A percentile compares a stretch with the other conserved stretches of the same genome.
Conservation (phyloP, 306 rosid genomes). For the Quercus robur region DNA sequence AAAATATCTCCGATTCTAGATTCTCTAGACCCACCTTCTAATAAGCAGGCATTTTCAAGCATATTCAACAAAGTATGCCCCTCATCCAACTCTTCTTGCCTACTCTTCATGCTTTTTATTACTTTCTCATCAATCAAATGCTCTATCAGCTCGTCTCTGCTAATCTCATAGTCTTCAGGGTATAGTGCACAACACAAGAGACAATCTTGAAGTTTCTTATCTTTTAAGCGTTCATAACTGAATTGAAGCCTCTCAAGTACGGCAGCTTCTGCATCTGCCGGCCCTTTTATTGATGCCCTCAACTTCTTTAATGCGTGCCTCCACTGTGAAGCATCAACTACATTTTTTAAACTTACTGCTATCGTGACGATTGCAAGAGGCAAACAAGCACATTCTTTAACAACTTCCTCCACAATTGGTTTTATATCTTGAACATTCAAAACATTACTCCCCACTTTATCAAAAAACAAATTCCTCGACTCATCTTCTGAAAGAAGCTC, state of each 20-base stretch:
- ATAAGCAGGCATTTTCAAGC: neutral
- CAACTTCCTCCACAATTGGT: neutral
- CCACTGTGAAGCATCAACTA: neutral
- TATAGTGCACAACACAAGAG: slow-evolving; percentile 25
- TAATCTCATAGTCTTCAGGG: slow-evolving; percentile 23
- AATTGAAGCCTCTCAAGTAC: slow-evolving; percentile 13
- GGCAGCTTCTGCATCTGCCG: slow-evolving; percentile 11
- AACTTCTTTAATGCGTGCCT: slow-evolving; percentile 5
- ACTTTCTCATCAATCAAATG: slow-evolving; percentile 22
- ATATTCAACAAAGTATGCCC: slow-evolving; percentile 20
- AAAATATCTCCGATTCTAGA: accelerated
- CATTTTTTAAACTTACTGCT: slow-evolving; percentile 12
- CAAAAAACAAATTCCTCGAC: slow-evolving; percentile 11
- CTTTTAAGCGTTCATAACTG: slow-evolving; percentile 19
- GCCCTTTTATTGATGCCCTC: neutral
- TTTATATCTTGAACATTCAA: neutral
- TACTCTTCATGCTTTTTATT: slow-evolving; percentile 15
- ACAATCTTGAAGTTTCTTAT: neutral
- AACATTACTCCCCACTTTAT: neutral
- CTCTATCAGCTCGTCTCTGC: slow-evolving; percentile 21
- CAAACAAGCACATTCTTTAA: neutral
- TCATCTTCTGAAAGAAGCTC: neutral
- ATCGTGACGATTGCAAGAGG: slow-evolving; percentile 17
- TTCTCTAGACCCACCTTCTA: neutral
- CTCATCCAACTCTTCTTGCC: slow-evolving; percentile 17